Evolutionary conservation across 345 rosid species (phyloP).

Genomic region (Hibiscus syriacus): DNA sequence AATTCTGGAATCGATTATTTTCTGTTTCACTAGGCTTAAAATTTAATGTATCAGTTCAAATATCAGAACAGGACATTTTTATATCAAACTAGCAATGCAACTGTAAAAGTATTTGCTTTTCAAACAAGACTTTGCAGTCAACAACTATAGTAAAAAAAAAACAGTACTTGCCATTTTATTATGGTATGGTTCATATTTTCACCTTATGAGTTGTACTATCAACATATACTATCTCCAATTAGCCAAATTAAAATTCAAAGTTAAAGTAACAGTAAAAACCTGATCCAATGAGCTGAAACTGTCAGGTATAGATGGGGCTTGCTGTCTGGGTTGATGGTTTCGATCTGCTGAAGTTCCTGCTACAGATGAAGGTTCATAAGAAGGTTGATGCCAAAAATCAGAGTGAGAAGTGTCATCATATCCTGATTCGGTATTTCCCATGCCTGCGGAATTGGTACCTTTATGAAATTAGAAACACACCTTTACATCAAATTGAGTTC

Average conservation of each 20-base stretch:
- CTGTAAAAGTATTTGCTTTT: not conserved
- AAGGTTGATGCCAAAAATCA: slow-evolving; percentile 17
- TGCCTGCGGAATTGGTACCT: slow-evolving; percentile 13
- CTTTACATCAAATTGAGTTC: not conserved
- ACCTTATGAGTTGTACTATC: not conserved
- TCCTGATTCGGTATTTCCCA: slow-evolving; percentile 36
- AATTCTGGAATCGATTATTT: not conserved
- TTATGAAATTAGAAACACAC: not conserved
- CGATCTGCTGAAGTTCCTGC: slow-evolving; percentile 30
- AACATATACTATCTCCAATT: not conserved
- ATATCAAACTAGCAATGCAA: not conserved
- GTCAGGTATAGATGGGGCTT: too few relatives aligned
- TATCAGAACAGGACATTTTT: not conserved
- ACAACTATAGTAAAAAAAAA: not conserved
- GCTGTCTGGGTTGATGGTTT: slow-evolving; percentile 17
- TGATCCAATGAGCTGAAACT: slow-evolving; percentile 56
- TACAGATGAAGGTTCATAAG: slow-evolving; percentile 9
- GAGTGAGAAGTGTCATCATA: too few relatives aligned
- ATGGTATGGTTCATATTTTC: not conserved
- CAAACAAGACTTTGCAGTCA: not conserved
- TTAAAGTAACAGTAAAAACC: slow-evolving; percentile 30
- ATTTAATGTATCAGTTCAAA: not conserved
- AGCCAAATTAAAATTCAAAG: not conserved
- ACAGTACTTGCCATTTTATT: not conserved
- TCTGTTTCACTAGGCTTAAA: not conserved